These are phyloP conservation scores for Aspergillus tubingensis DNA, from an alignment of 2,329 filamentous ascomycete genomes.

Conservation along the genomic window DNA sequence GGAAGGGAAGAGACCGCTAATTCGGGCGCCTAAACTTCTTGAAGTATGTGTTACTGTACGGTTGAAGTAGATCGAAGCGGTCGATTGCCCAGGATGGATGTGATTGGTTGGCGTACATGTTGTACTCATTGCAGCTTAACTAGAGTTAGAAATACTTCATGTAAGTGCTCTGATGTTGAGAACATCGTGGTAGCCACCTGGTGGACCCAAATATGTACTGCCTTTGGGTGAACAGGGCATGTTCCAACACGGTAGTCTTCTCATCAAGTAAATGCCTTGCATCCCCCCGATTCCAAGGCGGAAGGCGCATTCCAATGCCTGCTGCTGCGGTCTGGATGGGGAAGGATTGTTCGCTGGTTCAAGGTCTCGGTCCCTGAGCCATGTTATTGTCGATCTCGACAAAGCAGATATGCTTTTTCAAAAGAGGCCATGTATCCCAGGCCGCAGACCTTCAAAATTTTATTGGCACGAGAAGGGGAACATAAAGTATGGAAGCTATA, in stretches of 20 bases:
- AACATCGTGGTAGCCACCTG: not conserved
- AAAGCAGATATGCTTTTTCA: too few species aligned
- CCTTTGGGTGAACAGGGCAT: not conserved
- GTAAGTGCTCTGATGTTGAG: not conserved
- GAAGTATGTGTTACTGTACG: not conserved
- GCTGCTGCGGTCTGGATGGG: not conserved
- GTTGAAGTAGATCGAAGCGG: not conserved
- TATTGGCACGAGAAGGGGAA: too few species aligned
- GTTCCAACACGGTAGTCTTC: not conserved
- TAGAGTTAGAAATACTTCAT: not conserved
- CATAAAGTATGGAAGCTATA: too few species aligned
- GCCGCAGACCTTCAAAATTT: too few species aligned
- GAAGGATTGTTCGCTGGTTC: too few species aligned
- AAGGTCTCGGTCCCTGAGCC: too few species aligned
- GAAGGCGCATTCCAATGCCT: not conserved
- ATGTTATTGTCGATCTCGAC: too few species aligned
- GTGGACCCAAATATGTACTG: not conserved
- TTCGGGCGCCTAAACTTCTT: not conserved
- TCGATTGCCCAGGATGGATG: not conserved
- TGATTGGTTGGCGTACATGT: not conserved
- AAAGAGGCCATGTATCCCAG: too few species aligned
- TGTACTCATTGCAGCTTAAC: not conserved
- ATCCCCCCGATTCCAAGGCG: not conserved
- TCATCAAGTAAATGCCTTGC: not conserved
- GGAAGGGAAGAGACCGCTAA: not conserved